phyloP scores from a whole-genome alignment of 148 eudicot genomes.

The Rhododendron kiyosumense region DNA sequence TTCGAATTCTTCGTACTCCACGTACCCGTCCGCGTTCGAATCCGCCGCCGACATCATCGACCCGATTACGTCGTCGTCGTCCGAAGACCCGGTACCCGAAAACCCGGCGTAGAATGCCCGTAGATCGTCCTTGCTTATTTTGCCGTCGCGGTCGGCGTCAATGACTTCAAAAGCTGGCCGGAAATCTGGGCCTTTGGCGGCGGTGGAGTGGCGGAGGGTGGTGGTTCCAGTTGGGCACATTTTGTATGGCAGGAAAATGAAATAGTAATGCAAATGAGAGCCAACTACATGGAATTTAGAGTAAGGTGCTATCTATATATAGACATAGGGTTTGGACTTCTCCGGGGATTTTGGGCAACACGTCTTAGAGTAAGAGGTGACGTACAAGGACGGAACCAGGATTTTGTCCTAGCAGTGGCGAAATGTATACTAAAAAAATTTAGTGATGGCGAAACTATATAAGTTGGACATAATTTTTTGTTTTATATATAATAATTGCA shows the following conservation, averaged over 20 bases:
- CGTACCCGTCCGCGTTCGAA: conserved; percentile 55
- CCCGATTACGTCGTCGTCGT: conserved; percentile 40
- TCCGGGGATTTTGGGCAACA: not conserved
- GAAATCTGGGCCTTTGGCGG: conserved; percentile 19
- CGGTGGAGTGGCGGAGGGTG: not conserved
- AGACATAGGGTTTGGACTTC: not conserved
- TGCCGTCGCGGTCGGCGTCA: conserved; percentile 73
- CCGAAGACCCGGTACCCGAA: not conserved
- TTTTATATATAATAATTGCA: too few relatives aligned
- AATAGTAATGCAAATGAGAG: not conserved
- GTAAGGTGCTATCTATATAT: not conserved
- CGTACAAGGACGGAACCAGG: too few relatives aligned
- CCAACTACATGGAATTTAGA: not conserved
- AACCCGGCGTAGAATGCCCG: conserved; percentile 39
- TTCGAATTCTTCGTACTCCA: conserved; percentile 66
- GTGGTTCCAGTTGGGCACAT: conserved; percentile 63
- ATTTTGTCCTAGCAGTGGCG: too few relatives aligned
- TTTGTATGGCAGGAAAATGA: not conserved
- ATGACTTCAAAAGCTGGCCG: conserved; percentile 65
- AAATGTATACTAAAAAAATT: too few relatives aligned
- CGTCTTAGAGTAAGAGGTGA: too few relatives aligned
- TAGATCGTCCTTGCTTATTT: conserved; percentile 66
- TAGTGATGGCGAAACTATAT: too few relatives aligned
- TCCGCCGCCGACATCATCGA: conserved; percentile 79
- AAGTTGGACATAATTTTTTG: too few relatives aligned